A percentile compares a stretch with the other conserved stretches of the same genome.
phyloP scores from a whole-genome alignment of 2,329 filamentous ascomycete genomes.

The Fusarium floridanum region DNA sequence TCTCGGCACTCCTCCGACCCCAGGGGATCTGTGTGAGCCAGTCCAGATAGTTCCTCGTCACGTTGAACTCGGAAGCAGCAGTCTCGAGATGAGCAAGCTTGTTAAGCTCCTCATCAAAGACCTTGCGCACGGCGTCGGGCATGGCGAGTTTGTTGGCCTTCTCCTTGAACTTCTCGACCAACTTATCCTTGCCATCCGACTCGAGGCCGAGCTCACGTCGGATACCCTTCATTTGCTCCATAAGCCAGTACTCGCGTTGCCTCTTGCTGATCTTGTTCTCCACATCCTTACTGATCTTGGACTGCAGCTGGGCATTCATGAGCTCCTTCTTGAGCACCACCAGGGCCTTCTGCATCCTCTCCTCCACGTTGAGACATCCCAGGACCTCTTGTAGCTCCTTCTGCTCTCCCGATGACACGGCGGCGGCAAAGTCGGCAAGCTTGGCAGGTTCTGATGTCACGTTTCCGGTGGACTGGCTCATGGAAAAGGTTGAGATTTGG shows the following conservation, averaged over 20 bases:
- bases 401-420: conserved; percentile 93
- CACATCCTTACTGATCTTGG: conserved; percentile 97
- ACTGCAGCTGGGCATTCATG: conserved; percentile 97
- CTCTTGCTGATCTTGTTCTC: conserved; percentile 97
- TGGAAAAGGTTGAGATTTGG: conserved; percentile 96
- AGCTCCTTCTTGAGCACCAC: conserved; percentile 97
- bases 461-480: conserved; percentile 94
- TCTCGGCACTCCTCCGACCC: conserved; percentile 95
- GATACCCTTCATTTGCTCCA: conserved; percentile 99
- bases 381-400: conserved; percentile 93
- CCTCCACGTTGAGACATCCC: conserved; percentile 89
- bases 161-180: conserved; percentile 97
- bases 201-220: conserved; percentile 95
- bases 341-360: conserved; percentile 90
- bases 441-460: conserved; percentile 95
- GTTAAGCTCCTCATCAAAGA: conserved; percentile 98
- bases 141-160: conserved; percentile 94
- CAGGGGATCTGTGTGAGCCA: conserved; percentile 99
- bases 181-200: conserved; percentile 97
- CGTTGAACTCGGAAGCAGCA: conserved; percentile 97
- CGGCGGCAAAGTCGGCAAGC: conserved; percentile 95
- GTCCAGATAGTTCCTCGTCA: conserved; percentile 97
- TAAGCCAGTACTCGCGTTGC: conserved; percentile 97
- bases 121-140: conserved; percentile 96
- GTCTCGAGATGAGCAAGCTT: conserved; percentile 96